phyloP scores from a whole-genome alignment of 2,329 filamentous ascomycete genomes.

The Aspergillus melleus region DNA sequence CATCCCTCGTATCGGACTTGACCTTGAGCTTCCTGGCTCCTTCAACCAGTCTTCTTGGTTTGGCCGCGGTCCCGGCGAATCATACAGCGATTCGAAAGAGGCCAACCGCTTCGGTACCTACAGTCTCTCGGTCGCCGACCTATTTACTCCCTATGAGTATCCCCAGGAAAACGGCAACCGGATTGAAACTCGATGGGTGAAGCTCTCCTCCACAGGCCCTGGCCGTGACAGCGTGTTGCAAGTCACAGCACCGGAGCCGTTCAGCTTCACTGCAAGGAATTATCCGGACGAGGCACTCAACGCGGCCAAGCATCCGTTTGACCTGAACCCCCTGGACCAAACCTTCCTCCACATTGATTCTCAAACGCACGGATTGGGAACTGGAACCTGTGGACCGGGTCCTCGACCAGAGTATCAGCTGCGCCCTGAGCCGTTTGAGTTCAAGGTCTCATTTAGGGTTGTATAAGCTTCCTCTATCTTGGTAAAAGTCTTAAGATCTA shows the following conservation, averaged over 20 bases:
- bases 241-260: conserved; percentile 29
- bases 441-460: background rate
- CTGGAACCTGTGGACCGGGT: conserved; percentile 8
- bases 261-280: conserved; percentile 59
- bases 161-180: conserved; percentile 69
- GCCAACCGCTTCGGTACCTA: conserved; percentile 58
- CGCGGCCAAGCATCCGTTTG: conserved; percentile 62
- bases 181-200: conserved; percentile 60
- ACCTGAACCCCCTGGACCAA: conserved; percentile 47
- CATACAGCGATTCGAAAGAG: conserved; percentile 65
- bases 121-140: conserved; percentile 40
- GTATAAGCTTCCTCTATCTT: background rate
- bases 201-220: conserved; percentile 17
- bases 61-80: conserved; percentile 65
- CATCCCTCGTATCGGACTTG: conserved; percentile 63
- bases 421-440: background rate
- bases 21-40: conserved; percentile 51
- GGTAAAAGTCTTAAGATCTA: background rate
- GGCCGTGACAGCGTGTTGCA: conserved; percentile 32
- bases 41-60: conserved; percentile 59
- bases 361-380: conserved; percentile 34
- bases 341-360: conserved; percentile 30
- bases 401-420: background rate
- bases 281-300: conserved; percentile 57
- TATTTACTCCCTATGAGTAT: conserved; percentile 63